A percentile compares a stretch with the other conserved stretches of the same genome.
phyloP scores from a whole-genome alignment of 2,329 filamentous ascomycete genomes.

The Reticulascus tulasneorum region DNA sequence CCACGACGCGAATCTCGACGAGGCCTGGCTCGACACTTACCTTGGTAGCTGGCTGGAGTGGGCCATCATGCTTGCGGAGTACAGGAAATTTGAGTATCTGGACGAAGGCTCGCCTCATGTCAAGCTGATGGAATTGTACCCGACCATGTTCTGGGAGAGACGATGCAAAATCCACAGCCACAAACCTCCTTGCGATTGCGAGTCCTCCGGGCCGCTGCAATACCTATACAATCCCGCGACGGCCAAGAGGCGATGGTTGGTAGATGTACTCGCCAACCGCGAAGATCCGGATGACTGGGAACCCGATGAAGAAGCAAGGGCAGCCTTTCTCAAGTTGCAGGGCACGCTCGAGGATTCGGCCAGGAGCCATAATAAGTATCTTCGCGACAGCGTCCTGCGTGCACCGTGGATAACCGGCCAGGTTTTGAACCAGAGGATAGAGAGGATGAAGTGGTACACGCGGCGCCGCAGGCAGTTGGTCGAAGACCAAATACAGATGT shows the following conservation, averaged over 20 bases:
- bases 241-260: conserved; percentile 6
- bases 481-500: too few relatives aligned
- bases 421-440: background rate
- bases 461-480: background rate
- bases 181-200: conserved; percentile 7
- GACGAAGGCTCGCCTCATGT: too few relatives aligned
- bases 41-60: too few relatives aligned
- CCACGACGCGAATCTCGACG: conserved; percentile 4
- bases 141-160: conserved; percentile 7
- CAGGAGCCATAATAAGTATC: conserved; percentile 2
- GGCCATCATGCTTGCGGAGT: too few relatives aligned
- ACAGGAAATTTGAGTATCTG: too few relatives aligned
- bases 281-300: background rate
- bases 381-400: conserved; percentile 5
- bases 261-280: background rate
- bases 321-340: conserved; percentile 1
- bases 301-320: background rate
- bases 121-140: conserved; percentile 2
- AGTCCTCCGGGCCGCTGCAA: conserved; percentile 6
- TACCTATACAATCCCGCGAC: conserved; percentile 13
- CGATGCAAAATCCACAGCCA: conserved; percentile 13
- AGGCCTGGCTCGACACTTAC: conserved; percentile 7
- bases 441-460: background rate
- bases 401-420: background rate
- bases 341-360: conserved; percentile 1